Conservation (phyloP, 2,329 filamentous ascomycete species). For the Aureobasidium sp. region DNA sequence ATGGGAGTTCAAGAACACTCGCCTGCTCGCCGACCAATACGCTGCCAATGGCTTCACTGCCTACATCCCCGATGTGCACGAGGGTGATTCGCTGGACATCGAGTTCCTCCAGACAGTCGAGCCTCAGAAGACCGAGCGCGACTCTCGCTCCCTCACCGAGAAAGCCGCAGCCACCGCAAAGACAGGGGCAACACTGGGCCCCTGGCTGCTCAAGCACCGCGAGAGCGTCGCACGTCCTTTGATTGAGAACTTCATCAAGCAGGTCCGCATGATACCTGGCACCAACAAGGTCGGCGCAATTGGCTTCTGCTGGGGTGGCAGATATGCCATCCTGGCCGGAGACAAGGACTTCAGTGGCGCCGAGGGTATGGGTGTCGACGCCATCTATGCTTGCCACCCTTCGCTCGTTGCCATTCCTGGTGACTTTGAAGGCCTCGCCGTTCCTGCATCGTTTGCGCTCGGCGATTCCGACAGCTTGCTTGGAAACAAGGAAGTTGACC, state of each 20-base stretch:
- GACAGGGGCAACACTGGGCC: conserved; percentile 35
- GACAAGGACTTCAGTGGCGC: conserved; percentile 21
- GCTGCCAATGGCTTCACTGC: conserved; percentile 40
- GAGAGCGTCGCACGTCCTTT: conserved; percentile 37
- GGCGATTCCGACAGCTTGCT: conserved; percentile 38
- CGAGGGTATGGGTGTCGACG: conserved; percentile 32
- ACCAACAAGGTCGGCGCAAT: conserved; percentile 40
- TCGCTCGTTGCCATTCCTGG: conserved; percentile 35
- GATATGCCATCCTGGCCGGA: conserved; percentile 33
- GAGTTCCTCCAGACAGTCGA: conserved; percentile 37
- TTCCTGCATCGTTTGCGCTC: conserved; percentile 36
- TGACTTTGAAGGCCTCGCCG: conserved; percentile 35
- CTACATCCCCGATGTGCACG: conserved; percentile 40
- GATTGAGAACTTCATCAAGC: conserved; percentile 38
- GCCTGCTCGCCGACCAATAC: conserved; percentile 42
- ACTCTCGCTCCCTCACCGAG: conserved; percentile 30
- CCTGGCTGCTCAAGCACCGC: conserved; percentile 39
- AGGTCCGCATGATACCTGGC: conserved; percentile 32
- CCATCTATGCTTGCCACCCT: conserved; percentile 37
- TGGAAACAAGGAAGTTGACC: conserved; percentile 31
- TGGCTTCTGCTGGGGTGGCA: conserved; percentile 44
- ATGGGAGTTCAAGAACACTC: conserved; percentile 40
- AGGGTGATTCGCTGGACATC: conserved; percentile 34
- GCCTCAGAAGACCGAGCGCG: conserved; percentile 35
- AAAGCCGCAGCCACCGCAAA: conserved; percentile 36